Evolutionary conservation across 2,329 filamentous ascomycete species (phyloP), one percentile per base, ranked within the genome.

Genomic region (Exophiala alcalophila): DNA sequence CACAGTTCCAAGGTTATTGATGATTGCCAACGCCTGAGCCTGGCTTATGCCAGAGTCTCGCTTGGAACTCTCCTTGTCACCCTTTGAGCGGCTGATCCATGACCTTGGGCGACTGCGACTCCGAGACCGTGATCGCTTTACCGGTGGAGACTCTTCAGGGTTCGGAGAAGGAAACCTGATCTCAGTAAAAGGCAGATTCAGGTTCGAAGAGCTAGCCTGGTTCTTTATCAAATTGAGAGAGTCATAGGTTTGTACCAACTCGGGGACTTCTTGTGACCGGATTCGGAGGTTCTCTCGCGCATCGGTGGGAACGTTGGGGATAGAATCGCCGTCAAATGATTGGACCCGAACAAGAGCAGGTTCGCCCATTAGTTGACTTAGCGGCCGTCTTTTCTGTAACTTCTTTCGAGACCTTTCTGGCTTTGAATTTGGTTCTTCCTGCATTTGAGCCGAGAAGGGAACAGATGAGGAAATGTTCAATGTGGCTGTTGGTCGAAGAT

Each of bases 131-230:
- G 46, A 30, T 41, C 48, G 31, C 23, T 40, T 37, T 15, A 23
- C 24, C n/a, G 27, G 28, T 15, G 21, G 26, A 16, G 31, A 19
- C 11, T 37, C 12, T 16, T 50, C 49, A 9, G 54, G 47, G 7
- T 36, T 37, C 21, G 54, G 54, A 1, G 54, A 54, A 11, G 54
- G 54, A 42, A 55, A 55, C 15, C 53, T 47, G 24, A 57, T 20
- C 1, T 54, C 51, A 6, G 28, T 21, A 7, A 31, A 28, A 4
- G 28, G 32, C 14, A 45, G 40, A 40, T 37, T 33, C 7, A 57
- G 35, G 31, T 21, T 49, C 2, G 54, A 55, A 4, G 24, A 15
- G 35, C 43, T 51, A 10, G 35, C 29, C 24, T 32, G 28, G 35
- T 42, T 40, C 9, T 24, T 34, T 20, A 38, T 36, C 19, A 29